Base-by-base conservation (phyloP, 257 asterid genomes). In the Solanum neorickii region DNA sequence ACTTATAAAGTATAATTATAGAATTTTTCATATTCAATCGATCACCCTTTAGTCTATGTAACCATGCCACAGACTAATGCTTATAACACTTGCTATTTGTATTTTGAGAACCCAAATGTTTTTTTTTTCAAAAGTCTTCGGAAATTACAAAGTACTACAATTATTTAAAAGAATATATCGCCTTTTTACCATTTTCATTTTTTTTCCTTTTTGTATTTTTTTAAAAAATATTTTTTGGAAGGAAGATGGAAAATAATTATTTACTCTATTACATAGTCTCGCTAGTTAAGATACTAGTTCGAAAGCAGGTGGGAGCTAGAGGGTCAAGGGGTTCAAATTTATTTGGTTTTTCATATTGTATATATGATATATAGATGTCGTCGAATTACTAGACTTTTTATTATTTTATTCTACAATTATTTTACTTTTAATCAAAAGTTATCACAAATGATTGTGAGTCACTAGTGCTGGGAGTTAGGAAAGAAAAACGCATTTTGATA, bases 271-370 rank as follows among this genome's bases (percentile, higher is more conserved):
- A 62, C 1, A 56, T 42, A 41, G 3, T 56, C 65, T 56, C 21
- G 65, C n/a, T 56, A 18, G 0, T 56, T 56, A 56, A 18, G 0
- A 7, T 3, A n/a, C 20, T 9, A 4, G 3, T 56, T 56, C n/a
- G 5, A 3, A 10, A 14, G 20, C 2, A 69, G 76, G 23, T 2
- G 11, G 3, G 6, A 29, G 41, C 75, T 68, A 29, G 74, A 5
- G 13, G 11, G 21, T 0, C 1, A 15, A 69, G 0, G 6, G 2
- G 3, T 29, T 69, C 23, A 29, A 62, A 0, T 12, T 11, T 27
- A 25, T 65, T 65, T 56, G 1, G 5, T 44, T 52, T 52, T 18
- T 42, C 47, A 23, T 23, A 8, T 41, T 8, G 27, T n/a, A 62
- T n/a, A 62, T n/a, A 62, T n/a, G 5, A 62, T 62, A 62, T 62